Base-by-base conservation (phyloP, 768 basidiomycete genomes). In the Kwoniella mangroviensis region DNA sequence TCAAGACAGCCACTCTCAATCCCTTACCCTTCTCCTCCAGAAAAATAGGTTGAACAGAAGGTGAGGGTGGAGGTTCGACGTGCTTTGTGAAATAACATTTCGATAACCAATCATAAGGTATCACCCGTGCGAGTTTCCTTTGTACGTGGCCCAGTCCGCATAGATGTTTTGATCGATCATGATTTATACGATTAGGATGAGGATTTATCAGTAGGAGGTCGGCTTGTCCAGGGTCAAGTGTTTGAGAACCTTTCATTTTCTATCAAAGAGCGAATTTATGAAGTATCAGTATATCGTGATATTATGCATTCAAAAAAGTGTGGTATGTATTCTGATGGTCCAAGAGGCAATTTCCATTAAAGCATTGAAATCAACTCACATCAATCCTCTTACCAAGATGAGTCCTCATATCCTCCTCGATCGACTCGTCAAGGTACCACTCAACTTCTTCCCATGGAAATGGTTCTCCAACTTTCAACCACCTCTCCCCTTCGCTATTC, bases 121-220 rank as follows among this genome's bases (percentile, higher is more conserved):
- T 19, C 1, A 69, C 57, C 22, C 40, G 4, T 15, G 51, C 10
- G 13, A 58, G 13, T 19, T 34, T 17, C 5, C 9, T 3, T 24
- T 21, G 6, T 11, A 69, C 51, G 41, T 56, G 42, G 24, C 56
- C 65, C 7, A 66, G 26, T 17, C 49, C n/a, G 11, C 42, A 21
- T 12, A 61, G 49, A 4, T 52, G 22, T 43, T 61, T 41, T 19
- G 55, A 59, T 11, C 26, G 21, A 11, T 40, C 62, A 4, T 42
- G 6, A 11, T 19, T n/a, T 13, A 57, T 60, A 10, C 24, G 60
- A 11, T 24, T 2, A 12, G 54, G 43, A 41, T 58, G 61, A 22
- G 68, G 68, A 41, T 69, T 63, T 41, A 69, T 59, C 11, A 69
- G 56, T 12, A 69, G 58, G 22, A 63, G 63, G 28, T 63, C 57